Conservation (phyloP, 768 basidiomycete species). For the Basidioascus undulatus region DNA sequence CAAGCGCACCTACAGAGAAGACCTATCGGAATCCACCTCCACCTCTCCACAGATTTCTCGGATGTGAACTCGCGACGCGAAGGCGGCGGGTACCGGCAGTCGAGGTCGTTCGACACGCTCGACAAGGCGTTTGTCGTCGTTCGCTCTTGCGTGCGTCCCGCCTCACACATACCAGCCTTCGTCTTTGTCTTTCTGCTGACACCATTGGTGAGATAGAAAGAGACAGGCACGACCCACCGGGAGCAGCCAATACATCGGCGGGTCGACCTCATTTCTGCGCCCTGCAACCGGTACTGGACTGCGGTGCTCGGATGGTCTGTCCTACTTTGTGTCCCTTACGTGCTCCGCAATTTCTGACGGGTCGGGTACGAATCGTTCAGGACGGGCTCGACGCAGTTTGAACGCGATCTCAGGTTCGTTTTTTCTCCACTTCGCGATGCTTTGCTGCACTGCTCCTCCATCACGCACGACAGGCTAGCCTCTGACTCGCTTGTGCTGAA, state of each 20-base stretch:
- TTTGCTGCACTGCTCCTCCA: too few relatives aligned
- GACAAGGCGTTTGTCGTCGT: slow-evolving; percentile 65
- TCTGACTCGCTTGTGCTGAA: too few relatives aligned
- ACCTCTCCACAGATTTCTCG: slow-evolving; percentile 27
- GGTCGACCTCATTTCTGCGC: slow-evolving; percentile 61
- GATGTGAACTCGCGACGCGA: slow-evolving; percentile 27
- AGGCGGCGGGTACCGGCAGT: too few relatives aligned
- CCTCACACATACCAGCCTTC: too few relatives aligned
- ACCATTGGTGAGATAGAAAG: background rate
- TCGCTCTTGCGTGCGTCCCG: too few relatives aligned
- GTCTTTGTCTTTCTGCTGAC: slow-evolving; percentile 49
- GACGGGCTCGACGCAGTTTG: slow-evolving; percentile 76
- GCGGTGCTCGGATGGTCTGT: slow-evolving; percentile 67
- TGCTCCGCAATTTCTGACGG: background rate
- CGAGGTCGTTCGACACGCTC: slow-evolving; percentile 41
- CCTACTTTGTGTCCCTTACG: background rate
- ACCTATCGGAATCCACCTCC: background rate
- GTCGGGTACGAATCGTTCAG: slow-evolving; percentile 22
- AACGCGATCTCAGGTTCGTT: too few relatives aligned
- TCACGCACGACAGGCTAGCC: too few relatives aligned
- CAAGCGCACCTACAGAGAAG: background rate
- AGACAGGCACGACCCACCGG: too few relatives aligned
- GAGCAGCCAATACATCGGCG: slow-evolving; percentile 31
- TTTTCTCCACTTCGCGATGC: too few relatives aligned
- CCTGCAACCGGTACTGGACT: slow-evolving; percentile 57